Evolutionary conservation across 2,329 filamentous ascomycete genomes (phyloP).

Genomic region (Zasmidium angulare): DNA sequence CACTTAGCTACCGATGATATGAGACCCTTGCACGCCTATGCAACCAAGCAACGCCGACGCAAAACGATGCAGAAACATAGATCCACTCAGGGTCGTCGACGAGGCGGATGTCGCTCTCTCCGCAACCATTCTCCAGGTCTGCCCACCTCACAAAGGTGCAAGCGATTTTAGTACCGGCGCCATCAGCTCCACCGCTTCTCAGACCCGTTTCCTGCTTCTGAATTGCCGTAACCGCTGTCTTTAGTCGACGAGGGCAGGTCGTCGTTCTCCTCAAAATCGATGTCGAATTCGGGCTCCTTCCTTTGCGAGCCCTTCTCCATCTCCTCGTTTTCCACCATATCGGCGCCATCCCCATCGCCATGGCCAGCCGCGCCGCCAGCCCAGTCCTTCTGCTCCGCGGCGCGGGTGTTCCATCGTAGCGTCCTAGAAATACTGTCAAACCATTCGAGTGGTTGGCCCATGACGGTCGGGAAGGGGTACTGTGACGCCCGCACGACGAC

Average conservation of each 20-base stretch:
- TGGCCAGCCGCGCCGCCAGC: slow-evolving; percentile 58
- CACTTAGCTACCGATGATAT: neutral
- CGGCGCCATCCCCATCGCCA: slow-evolving; percentile 35
- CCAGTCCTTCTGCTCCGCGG: slow-evolving; percentile 87
- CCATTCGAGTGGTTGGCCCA: slow-evolving; percentile 88
- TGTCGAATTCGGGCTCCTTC: slow-evolving; percentile 74
- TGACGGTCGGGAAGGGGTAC: slow-evolving; percentile 96
- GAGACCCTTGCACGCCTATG: neutral
- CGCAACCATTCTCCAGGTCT: neutral
- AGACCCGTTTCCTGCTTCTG: slow-evolving; percentile 16
- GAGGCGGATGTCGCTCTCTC: neutral
- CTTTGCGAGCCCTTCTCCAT: slow-evolving; percentile 45
- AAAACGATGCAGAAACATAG: neutral
- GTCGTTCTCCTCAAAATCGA: slow-evolving; percentile 74
- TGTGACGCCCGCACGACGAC: slow-evolving; percentile 95
- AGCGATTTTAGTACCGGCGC: neutral
- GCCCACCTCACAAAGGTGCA: too few relatives aligned
- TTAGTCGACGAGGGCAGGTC: slow-evolving; percentile 41
- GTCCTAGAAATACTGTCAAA: slow-evolving; percentile 93
- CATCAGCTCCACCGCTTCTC: slow-evolving; percentile 22
- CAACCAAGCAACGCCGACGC: neutral
- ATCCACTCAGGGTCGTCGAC: neutral
- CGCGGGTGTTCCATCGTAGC: slow-evolving; percentile 90
- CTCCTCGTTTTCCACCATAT: slow-evolving; percentile 29
- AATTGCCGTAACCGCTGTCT: slow-evolving; percentile 31